Conservation (phyloP, 306 rosid species). For the Vigna hirtella region DNA sequence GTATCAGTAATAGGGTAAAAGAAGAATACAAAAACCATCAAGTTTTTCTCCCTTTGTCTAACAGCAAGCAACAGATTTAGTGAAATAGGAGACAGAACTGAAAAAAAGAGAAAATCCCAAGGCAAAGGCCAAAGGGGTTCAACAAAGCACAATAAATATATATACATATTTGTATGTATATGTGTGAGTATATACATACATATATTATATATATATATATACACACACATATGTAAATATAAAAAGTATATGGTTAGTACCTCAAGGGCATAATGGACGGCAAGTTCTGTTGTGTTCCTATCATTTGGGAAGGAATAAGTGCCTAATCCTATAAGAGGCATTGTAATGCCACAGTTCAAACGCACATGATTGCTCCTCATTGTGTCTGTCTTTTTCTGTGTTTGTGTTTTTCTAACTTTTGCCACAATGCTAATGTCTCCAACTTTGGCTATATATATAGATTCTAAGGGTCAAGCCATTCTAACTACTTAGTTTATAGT, state of each 20-base stretch:
- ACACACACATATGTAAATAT: too few species aligned
- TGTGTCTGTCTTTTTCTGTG: slow-evolving; percentile 32
- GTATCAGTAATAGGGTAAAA: background rate
- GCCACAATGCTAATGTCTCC: slow-evolving; percentile 41
- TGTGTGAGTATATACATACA: too few species aligned
- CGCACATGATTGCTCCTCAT: slow-evolving; percentile 68
- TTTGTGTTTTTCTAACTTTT: slow-evolving; percentile 25
- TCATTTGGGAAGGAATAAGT: slow-evolving; percentile 78
- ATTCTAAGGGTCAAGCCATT: slow-evolving; percentile 49
- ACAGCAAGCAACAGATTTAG: background rate
- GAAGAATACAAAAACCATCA: background rate
- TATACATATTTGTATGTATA: background rate
- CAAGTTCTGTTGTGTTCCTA: slow-evolving; percentile 61
- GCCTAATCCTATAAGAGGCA: slow-evolving; percentile 89
- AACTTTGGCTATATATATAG: slow-evolving; percentile 59
- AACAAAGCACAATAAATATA: background rate
- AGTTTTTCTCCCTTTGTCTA: background rate
- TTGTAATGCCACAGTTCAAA: slow-evolving; percentile 75
- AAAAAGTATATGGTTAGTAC: slow-evolving; percentile 41
- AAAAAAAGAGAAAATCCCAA: background rate
- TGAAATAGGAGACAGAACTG: background rate
- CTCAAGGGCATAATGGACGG: slow-evolving; percentile 80
- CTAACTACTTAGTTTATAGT: slow-evolving; percentile 12
- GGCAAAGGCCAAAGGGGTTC: background rate
- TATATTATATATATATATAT: too few species aligned